These are phyloP conservation scores for Heracleum sosnowskyi DNA, from an alignment of 129 eudicot species.

Conservation along the genomic window DNA sequence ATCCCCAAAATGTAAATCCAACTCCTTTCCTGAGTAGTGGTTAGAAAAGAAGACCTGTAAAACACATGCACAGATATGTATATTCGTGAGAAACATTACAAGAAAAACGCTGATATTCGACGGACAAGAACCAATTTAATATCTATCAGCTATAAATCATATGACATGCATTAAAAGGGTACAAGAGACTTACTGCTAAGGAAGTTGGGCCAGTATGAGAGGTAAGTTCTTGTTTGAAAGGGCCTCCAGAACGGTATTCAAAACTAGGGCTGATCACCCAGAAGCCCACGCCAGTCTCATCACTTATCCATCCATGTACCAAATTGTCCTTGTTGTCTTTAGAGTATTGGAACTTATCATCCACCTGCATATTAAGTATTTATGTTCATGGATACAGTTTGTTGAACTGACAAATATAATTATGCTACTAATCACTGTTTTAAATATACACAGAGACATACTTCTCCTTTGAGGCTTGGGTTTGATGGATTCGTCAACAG, in stretches of 20 bases:
- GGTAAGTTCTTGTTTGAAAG: slow-evolving; percentile 42
- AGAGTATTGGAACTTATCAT: slow-evolving; percentile 59
- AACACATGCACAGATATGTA: neutral
- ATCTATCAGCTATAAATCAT: no score
- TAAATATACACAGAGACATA: neutral
- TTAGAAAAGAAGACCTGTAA: slow-evolving; percentile 28
- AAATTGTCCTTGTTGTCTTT: slow-evolving; percentile 27
- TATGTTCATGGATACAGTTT: neutral
- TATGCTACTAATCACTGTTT: neutral
- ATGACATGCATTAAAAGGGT: neutral
- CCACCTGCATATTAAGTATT: slow-evolving; percentile 29
- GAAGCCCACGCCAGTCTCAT: slow-evolving; percentile 23
- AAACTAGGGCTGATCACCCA: slow-evolving; percentile 51
- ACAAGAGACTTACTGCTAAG: slow-evolving; percentile 27
- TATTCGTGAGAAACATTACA: neutral
- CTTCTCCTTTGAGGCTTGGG: slow-evolving; percentile 30
- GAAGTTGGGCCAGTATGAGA: slow-evolving; percentile 42
- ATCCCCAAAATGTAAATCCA: slow-evolving; percentile 16
- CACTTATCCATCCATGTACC: slow-evolving; percentile 51
- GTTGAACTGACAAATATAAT: neutral
- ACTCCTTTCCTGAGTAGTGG: slow-evolving; percentile 31
- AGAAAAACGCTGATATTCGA: neutral
- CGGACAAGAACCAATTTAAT: neutral
- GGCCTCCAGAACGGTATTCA: slow-evolving; percentile 46
- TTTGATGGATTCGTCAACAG: slow-evolving; percentile 22